Base-by-base conservation (phyloP, 352 stramenopile species). In the Phytophthora brassicae region DNA sequence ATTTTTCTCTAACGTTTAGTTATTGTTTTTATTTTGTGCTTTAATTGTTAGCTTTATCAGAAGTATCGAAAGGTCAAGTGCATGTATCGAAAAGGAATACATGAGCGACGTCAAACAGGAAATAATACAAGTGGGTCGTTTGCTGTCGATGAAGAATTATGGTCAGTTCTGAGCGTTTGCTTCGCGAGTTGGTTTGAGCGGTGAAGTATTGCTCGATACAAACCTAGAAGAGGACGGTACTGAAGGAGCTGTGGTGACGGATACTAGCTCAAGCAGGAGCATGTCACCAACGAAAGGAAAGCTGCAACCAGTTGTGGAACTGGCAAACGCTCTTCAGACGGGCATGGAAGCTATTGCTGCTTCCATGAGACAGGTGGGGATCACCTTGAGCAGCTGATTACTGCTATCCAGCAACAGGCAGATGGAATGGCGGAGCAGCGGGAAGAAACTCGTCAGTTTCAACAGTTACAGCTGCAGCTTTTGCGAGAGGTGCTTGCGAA, bases 301-400 rank as follows among this genome's bases (percentile, higher is more conserved):
- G 42, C 0, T 23, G 9, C 23, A 41, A 1, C 52, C 42, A 20
- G 23, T 52, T 16, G 52, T 36, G 16, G 42, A 52, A 7, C 29
- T 60, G 6, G 52, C 17, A 38, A 24, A 14, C 9, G 26, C 52
- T 16, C 43, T 60, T 31, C 28, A 60, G 29, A 13, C 28, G 7
- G 42, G 29, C 3, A 60, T 52, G 42, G 41, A 60, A 9, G 52
- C 41, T 8, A 46, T 52, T 38, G 23, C 50, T 23, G 24, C 38
- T 3, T 57, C 50, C 8, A 28, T 58, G 5, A 17, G 31, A 38
- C 31, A 16, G 31, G 31, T 38, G 31, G 31, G 12, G 7, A 12
- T 16, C 31, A 38, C 8, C 31, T 38, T 12, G 7, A 38, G 7
- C 31, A 14, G 12, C 31, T 38, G 31, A 12, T 12, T 38, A 38